phyloP scores from a whole-genome alignment of 805 yeast species.

The Jamesozyma piceae region DNA sequence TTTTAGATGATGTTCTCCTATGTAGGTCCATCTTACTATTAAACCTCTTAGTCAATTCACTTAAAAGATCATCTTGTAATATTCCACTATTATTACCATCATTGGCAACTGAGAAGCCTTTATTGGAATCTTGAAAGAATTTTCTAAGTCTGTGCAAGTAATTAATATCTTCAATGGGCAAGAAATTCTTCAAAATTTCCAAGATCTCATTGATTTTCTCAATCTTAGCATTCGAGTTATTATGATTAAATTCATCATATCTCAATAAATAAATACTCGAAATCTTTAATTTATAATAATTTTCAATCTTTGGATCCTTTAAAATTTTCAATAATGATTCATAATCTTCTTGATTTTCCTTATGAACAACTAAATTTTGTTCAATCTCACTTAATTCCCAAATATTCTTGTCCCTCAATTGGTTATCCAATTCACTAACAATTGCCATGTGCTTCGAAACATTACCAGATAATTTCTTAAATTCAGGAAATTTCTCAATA shows the following conservation, averaged over 20 bases:
- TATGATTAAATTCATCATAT: slow-evolving; percentile 39
- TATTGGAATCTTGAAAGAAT: slow-evolving; percentile 10
- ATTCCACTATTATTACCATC: not conserved
- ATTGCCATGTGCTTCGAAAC: slow-evolving; percentile 88
- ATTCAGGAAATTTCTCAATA: slow-evolving; percentile 89
- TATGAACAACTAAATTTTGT: slow-evolving; percentile 68
- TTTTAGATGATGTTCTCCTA: slow-evolving; percentile 27
- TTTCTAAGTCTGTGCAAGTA: slow-evolving; percentile 40
- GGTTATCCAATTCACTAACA: slow-evolving; percentile 75
- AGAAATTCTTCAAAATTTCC: slow-evolving; percentile 30
- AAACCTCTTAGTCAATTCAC: slow-evolving; percentile 28
- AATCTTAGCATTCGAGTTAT: slow-evolving; percentile 46
- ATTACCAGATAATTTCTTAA: slow-evolving; percentile 75
- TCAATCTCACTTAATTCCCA: slow-evolving; percentile 88
- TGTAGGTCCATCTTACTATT: slow-evolving; percentile 25
- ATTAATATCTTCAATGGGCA: slow-evolving; percentile 33
- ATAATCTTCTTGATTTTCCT: slow-evolving; percentile 47
- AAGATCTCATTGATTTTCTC: slow-evolving; percentile 39
- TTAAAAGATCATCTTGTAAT: slow-evolving; percentile 21
- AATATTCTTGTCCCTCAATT: slow-evolving; percentile 51
- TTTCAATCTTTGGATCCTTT: slow-evolving; percentile 35
- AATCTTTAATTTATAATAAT: slow-evolving; percentile 57
- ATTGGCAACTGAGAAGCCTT: not conserved
- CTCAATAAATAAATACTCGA: slow-evolving; percentile 66
- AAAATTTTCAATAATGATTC: slow-evolving; percentile 49